A percentile compares a stretch with the other conserved stretches of the same genome.
Evolutionary conservation across 2,329 filamentous ascomycete genomes (phyloP).

Genomic region (Amauroascus niger): DNA sequence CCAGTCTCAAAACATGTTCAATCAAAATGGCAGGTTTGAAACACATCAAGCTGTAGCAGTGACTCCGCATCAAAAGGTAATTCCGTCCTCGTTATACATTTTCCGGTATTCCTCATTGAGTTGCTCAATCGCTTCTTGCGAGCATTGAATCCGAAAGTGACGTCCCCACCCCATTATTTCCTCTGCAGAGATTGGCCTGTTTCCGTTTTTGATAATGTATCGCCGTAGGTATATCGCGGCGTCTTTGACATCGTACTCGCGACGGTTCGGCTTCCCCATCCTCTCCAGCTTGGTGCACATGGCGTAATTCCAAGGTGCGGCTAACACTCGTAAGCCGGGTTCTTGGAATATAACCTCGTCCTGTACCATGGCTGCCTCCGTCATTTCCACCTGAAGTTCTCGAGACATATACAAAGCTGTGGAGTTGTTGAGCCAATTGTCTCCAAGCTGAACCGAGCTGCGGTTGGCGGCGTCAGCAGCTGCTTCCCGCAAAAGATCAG

Average conservation of each 20-base stretch:
- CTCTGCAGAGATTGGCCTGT: neutral
- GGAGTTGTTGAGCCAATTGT: constrained; percentile 13
- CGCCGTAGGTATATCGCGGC: neutral
- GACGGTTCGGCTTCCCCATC: neutral
- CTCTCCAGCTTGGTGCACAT: constrained; percentile 1
- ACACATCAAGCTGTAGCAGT: neutral
- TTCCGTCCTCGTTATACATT: neutral
- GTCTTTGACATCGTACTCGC: neutral
- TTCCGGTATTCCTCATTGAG: neutral
- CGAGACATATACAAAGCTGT: neutral
- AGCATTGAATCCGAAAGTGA: neutral
- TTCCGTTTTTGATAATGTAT: neutral
- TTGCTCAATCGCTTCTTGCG: neutral
- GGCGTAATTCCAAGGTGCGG: constrained; percentile 10
- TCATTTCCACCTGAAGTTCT: neutral
- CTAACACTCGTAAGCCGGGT: constrained; percentile 1
- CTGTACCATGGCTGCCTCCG: neutral
- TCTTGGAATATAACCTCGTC: constrained; percentile 4
- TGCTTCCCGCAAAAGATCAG: neutral
- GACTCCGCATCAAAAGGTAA: neutral
- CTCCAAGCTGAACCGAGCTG: constrained; percentile 8
- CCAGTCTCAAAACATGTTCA: neutral
- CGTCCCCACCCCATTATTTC: neutral
- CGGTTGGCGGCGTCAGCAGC: neutral
- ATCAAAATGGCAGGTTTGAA: neutral